phyloP scores from a whole-genome alignment of 306 rosid species.

The Prunus mongolica region DNA sequence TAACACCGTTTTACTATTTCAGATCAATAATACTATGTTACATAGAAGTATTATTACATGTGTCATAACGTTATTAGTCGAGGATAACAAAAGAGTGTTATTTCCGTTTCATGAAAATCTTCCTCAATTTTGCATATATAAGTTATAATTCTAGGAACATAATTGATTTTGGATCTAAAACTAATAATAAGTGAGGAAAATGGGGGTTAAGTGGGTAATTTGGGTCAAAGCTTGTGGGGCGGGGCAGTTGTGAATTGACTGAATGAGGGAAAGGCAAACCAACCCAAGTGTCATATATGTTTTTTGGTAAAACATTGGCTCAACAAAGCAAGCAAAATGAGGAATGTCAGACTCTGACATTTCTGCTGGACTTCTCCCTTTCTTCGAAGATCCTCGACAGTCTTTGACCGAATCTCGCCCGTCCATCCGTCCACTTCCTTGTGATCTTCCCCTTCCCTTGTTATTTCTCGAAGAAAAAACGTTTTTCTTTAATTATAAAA shows the following conservation, averaged over 20 bases:
- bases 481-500: too few relatives aligned
- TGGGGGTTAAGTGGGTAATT: constrained; percentile 9
- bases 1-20: fast-evolving
- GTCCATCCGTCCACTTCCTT: constrained; percentile 20
- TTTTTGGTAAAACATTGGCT: constrained; percentile 31
- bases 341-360: constrained; percentile 61
- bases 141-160: too few relatives aligned
- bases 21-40: too few relatives aligned
- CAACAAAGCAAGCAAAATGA: constrained; percentile 28
- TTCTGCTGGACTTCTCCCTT: constrained; percentile 30
- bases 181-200: background rate
- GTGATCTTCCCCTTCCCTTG: background rate
- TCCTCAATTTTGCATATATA: too few relatives aligned
- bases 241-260: constrained; percentile 8
- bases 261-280: constrained; percentile 29
- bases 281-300: constrained; percentile 4
- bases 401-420: constrained; percentile 65
- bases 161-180: too few relatives aligned
- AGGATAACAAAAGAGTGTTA: too few relatives aligned
- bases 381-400: constrained; percentile 32
- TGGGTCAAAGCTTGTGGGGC: background rate
- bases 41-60: too few relatives aligned
- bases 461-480: too few relatives aligned
- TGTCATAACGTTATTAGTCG: too few relatives aligned
- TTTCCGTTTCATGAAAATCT: too few relatives aligned